These are phyloP conservation scores for Sporodiniella umbellata DNA, from an alignment of 371 early-diverging fungal genomes.

Conservation along the genomic window DNA sequence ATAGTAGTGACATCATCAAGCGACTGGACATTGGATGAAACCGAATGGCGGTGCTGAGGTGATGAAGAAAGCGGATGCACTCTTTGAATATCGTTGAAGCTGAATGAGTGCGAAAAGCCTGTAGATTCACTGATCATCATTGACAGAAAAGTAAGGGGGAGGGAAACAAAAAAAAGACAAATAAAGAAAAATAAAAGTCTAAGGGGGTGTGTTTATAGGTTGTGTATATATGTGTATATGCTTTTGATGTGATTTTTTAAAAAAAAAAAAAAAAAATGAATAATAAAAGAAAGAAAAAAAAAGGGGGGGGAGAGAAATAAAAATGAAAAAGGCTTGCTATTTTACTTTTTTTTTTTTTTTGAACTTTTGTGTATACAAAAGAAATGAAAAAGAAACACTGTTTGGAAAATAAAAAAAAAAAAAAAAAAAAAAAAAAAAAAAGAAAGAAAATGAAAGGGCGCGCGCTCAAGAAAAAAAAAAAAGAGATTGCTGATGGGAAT, in stretches of 20 bases:
- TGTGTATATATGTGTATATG: no score
- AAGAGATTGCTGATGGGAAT: no score
- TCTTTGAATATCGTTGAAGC: conserved; percentile 23
- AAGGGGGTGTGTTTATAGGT: background rate
- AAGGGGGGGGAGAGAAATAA: background rate
- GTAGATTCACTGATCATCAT: conserved; percentile 31
- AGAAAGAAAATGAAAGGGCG: background rate
- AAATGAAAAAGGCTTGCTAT: background rate
- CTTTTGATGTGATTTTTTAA: no score
- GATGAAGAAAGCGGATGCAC: conserved; percentile 24
- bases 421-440: background rate
- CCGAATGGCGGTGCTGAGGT: conserved; percentile 3
- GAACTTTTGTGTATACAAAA: no score
- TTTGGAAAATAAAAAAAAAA: background rate
- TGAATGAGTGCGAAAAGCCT: conserved; percentile 19
- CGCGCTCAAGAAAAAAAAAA: no score
- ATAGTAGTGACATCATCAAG: conserved; percentile 84
- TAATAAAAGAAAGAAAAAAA: background rate
- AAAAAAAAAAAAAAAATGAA: background rate
- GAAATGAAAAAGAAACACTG: background rate
- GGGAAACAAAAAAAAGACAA: background rate
- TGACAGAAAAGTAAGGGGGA: no score
- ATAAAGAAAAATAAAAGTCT: background rate
- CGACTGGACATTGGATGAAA: conserved; percentile 7
- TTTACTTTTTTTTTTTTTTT: background rate